These are phyloP conservation scores for Phaffomyces opuntiae DNA, from an alignment of 805 yeast species.

Conservation along the genomic window DNA sequence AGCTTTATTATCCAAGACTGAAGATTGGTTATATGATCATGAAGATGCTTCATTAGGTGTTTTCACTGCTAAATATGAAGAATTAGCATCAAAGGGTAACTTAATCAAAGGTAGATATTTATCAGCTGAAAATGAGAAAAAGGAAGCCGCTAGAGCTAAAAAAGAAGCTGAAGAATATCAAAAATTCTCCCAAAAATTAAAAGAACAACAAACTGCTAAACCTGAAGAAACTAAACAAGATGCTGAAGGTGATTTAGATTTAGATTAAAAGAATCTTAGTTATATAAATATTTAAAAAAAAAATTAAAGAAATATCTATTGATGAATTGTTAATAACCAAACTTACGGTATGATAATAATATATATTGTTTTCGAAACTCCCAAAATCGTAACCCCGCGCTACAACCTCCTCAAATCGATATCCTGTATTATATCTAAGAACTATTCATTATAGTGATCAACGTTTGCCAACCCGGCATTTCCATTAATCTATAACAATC, in stretches of 20 bases:
- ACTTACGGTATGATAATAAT: too few species aligned
- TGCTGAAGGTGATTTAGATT: constrained; percentile 34
- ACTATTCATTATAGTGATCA: constrained; percentile 45
- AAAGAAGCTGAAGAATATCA: constrained; percentile 73
- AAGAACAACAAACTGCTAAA: constrained; percentile 20
- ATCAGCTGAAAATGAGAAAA: constrained; percentile 92
- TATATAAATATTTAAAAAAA: too few species aligned
- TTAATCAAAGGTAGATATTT: constrained; percentile 91
- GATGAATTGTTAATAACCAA: too few species aligned
- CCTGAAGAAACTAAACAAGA: constrained; percentile 22
- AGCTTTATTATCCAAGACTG: constrained; percentile 73
- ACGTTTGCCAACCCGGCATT: constrained; percentile 76
- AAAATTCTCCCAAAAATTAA: constrained; percentile 27
- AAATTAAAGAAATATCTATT: too few species aligned
- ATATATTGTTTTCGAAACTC: too few species aligned
- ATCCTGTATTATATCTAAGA: constrained; percentile 5
- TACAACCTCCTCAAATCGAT: too few species aligned
- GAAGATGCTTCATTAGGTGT: constrained; percentile 94
- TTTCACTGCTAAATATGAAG: constrained; percentile 97
- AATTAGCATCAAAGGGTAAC: constrained; percentile 91
- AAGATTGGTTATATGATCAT: constrained; percentile 98
- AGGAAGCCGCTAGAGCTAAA: constrained; percentile 79
- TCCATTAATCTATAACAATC: constrained; percentile 48
- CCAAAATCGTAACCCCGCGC: too few species aligned
- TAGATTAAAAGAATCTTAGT: constrained; percentile 21